Base-by-base conservation (phyloP, 331 rosid genomes). In the Saraca asoca region DNA sequence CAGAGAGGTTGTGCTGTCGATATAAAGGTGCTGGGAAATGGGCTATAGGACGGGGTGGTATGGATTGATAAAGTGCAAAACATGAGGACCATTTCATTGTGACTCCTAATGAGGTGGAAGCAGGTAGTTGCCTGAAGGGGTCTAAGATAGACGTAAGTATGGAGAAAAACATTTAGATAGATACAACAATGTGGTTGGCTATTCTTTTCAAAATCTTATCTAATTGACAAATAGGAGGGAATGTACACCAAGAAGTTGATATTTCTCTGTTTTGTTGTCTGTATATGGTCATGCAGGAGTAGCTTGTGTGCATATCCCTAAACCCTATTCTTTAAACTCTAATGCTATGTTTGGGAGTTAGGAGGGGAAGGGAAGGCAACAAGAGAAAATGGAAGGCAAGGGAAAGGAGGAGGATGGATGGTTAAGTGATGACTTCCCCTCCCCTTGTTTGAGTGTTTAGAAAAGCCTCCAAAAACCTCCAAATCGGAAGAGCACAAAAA, bases 91-190 rank as follows among this genome's bases (percentile, higher is more conserved):
- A 70, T 75, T 77, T 66, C 79, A 46, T 72, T 67, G 69, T 63
- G 77, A 80, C 70, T 48, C 75, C 41, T 48, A 51, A 73, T 72
- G 65, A 58, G 82, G 82, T 85, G 91, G 83, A 83, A 72, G 75
- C 78, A 57, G 78, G 78, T 74, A 63, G 58, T 68, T 78, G 70
- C 83, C 72, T 59, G 83, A 85, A 85, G 81, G 81, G 82, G 66
- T 83, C 88, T 69, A 33, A 70, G 77, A 71, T 79, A 61, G 69
- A 73, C 75, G 71, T 76, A 62, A 71, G 75, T 66, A 68, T 64
- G 72, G 95, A 83, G 85, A 79, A 74, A 87, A 84, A 88, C 98
- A 82, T 81, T 62, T 68, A 90, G 96, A 90, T 84, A 83, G 84
- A 74, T 76, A 83, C 98, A 93, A 90, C 79, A 75, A 41, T 76